Evolutionary conservation across 2,329 filamentous ascomycete genomes (phyloP).

Genomic region (Colletotrichum tropicale): DNA sequence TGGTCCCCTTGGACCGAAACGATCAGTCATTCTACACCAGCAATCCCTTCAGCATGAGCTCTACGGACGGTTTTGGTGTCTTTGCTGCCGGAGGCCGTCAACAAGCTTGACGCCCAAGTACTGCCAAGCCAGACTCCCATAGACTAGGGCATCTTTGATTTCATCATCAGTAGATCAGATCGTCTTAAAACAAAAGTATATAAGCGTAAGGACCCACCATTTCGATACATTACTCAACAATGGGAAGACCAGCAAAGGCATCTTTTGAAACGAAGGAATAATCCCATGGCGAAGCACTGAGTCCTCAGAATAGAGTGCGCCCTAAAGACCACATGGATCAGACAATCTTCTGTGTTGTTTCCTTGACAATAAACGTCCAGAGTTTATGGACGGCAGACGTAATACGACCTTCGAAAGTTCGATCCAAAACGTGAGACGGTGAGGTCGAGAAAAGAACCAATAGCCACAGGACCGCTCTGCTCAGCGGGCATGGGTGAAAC

Average conservation of each 20-base stretch:
- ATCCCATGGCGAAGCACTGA: background rate
- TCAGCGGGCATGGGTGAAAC: no score
- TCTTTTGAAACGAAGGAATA: background rate
- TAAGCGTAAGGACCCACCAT: rapidly evolving
- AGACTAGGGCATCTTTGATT: rapidly evolving
- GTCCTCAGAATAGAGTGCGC: background rate
- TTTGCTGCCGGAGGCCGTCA: rapidly evolving
- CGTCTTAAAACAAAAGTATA: rapidly evolving
- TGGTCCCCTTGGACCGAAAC: no score
- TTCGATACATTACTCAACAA: background rate
- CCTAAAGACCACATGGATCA: rapidly evolving
- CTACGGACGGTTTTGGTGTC: rapidly evolving
- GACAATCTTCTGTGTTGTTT: rapidly evolving
- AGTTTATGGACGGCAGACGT: background rate
- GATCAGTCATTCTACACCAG: no score
- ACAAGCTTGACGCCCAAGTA: rapidly evolving
- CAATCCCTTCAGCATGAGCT: rapidly evolving
- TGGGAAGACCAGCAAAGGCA: background rate
- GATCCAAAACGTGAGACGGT: no score
- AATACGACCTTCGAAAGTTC: no score
- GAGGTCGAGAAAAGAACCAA: background rate
- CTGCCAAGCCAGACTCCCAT: rapidly evolving
- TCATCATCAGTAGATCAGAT: no score
- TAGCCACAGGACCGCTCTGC: no score
- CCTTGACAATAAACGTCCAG: background rate